These are phyloP conservation scores for Verticillium longisporum DNA, from an alignment of 2,329 filamentous ascomycete genomes.

Conservation along the genomic window DNA sequence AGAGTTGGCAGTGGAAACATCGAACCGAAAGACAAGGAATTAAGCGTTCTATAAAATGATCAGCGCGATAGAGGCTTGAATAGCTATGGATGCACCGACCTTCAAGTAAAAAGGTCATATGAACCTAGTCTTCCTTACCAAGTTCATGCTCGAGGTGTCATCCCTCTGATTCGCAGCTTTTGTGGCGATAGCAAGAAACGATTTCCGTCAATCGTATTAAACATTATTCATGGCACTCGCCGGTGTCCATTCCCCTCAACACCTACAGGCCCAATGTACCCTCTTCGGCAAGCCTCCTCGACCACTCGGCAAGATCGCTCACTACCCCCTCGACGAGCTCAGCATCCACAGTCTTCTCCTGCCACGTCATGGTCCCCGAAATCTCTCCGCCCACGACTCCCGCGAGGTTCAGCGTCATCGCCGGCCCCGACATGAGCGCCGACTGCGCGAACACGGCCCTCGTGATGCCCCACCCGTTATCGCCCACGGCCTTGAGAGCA, in stretches of 20 bases:
- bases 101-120: too few species aligned
- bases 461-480: slow-evolving; percentile 26
- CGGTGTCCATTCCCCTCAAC: not conserved
- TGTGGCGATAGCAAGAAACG: too few species aligned
- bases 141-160: too few species aligned
- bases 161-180: too few species aligned
- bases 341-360: slow-evolving; percentile 33
- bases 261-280: slow-evolving; percentile 9
- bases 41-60: too few species aligned
- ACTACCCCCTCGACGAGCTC: slow-evolving; percentile 28
- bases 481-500: slow-evolving; percentile 19
- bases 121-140: too few species aligned
- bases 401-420: slow-evolving; percentile 37
- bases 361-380: slow-evolving; percentile 39
- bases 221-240: not conserved
- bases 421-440: slow-evolving; percentile 32
- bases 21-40: too few species aligned
- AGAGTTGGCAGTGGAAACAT: too few species aligned
- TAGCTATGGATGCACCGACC: too few species aligned
- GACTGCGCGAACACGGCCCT: slow-evolving; percentile 45
- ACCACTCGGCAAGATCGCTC: slow-evolving; percentile 25
- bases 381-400: slow-evolving; percentile 35
- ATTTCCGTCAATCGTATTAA: not conserved
- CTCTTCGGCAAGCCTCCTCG: slow-evolving; percentile 16
- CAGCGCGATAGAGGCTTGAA: too few species aligned